Evolutionary conservation across 352 stramenopile species (phyloP).

Genomic region (Hyaloperonospora arabidopsidis): DNA sequence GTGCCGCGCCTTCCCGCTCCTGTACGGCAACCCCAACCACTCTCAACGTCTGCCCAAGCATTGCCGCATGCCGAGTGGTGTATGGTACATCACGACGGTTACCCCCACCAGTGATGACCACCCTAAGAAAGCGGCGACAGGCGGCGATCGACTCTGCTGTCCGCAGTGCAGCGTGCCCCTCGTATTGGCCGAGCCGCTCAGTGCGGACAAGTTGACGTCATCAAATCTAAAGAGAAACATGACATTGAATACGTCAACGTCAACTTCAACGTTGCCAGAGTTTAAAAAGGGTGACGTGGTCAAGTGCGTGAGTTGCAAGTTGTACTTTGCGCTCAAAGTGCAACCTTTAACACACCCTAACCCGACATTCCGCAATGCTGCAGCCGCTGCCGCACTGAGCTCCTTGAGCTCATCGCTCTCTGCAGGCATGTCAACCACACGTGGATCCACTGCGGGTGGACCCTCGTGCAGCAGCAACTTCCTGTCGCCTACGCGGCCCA

Average conservation of each 20-base stretch:
- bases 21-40: neutral
- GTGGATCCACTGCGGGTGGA: conserved; percentile 31
- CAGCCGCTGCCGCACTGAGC: conserved; percentile 52
- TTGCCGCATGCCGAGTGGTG: neutral
- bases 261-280: conserved; percentile 12
- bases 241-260: conserved; percentile 11
- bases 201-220: conserved; percentile 25
- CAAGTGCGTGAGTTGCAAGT: conserved; percentile 60
- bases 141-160: conserved; percentile 41
- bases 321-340: conserved; percentile 68
- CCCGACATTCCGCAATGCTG: conserved; percentile 53
- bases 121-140: conserved; percentile 14
- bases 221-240: conserved; percentile 1
- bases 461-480: conserved; percentile 22
- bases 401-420: conserved; percentile 57
- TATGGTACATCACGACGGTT: conserved; percentile 13
- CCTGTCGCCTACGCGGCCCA: conserved; percentile 11
- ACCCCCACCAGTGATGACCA: conserved; percentile 10
- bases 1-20: conserved; percentile 15
- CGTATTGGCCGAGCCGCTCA: conserved; percentile 34
- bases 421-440: conserved; percentile 37
- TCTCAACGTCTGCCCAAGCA: conserved; percentile 3
- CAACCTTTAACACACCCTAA: conserved; percentile 17
- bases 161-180: conserved; percentile 57
- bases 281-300: conserved; percentile 78